Base-by-base conservation (phyloP, 768 basidiomycete genomes). In the Suillus bovinus region DNA sequence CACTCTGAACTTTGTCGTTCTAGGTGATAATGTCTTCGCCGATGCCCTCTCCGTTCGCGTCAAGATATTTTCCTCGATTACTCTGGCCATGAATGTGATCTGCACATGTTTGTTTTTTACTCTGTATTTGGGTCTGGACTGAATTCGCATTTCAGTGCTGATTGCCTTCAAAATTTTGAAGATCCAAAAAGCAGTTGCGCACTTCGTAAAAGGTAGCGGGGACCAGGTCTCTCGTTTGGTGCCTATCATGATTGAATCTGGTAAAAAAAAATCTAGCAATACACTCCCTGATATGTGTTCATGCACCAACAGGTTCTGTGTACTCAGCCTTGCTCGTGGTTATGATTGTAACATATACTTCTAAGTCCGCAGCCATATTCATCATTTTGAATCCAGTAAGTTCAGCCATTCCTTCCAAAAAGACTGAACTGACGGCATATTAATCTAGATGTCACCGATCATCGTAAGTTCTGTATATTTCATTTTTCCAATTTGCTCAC, bases 101-200 rank as follows among this genome's bases (percentile, higher is more conserved):
- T 73, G 72, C 63, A 71, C 72, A 22, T 20, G 72, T 73, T 34
- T 50, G 72, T 70, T 52, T 24, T 33, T 27, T 29, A 9, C 42
- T 27, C 16, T 31, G 13, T 16, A 33, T 16, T 5, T 1, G 22
- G 24, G 14, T 16, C 17, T 14, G 3, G 14, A 22, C 31, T 34
- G 11, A 64, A 42, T 22, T 36, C 17, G 27, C 36, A 39, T 29
- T 13, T 33, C 36, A 72, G 72, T 59, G 20, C 57, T 71, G 44
- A 72, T 73, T 50, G 64, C 72, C 2, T 64, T 64, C 44, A 64
- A 65, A 20, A 68, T 73, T 27, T 73, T 69, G 70, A 64, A 31
- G 22, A 66, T 72, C 22, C 70, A 71, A 49, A 55, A 61, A 52
- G 44, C 42, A 2, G 44, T 66, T 50, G 61, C 56, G 46, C 34